Conservation (phyloP, 352 stramenopile genomes). For the Nothophytophthora sp. region DNA sequence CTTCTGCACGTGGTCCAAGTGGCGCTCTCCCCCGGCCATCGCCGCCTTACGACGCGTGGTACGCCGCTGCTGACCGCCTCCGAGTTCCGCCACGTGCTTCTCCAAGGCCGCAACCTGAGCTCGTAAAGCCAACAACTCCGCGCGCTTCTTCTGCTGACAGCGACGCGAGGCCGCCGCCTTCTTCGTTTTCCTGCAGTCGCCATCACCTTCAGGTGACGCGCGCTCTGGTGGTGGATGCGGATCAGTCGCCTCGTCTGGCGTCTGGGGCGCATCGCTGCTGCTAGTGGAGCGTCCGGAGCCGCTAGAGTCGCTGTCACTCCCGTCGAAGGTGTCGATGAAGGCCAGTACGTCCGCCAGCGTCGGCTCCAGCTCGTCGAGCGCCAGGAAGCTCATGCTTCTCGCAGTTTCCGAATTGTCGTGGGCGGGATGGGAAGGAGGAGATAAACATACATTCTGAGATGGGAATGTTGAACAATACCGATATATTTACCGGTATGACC, state of each 20-base stretch:
- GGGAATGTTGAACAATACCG: no score
- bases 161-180: slow-evolving; percentile 21
- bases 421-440: no score
- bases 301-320: slow-evolving; percentile 3
- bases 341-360: slow-evolving; percentile 25
- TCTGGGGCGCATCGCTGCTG: background rate
- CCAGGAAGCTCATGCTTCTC: slow-evolving; percentile 14
- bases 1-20: slow-evolving; percentile 12
- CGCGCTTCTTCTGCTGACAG: slow-evolving; percentile 30
- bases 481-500: no score
- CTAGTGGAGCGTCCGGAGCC: background rate
- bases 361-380: slow-evolving; percentile 26
- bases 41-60: background rate
- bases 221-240: background rate
- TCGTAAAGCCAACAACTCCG: slow-evolving; percentile 16
- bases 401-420: no score
- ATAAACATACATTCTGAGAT: no score
- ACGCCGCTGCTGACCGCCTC: no score
- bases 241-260: background rate
- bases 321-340: slow-evolving; percentile 28
- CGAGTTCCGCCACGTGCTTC: slow-evolving; percentile 8
- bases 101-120: slow-evolving; percentile 16
- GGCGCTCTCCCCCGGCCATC: background rate
- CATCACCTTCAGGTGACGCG: no score
- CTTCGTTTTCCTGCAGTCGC: slow-evolving; percentile 17